Evolutionary conservation across 2,329 filamentous ascomycete genomes (phyloP), one percentile per base, ranked within the genome.

Genomic region (Epichloe sibirici): DNA sequence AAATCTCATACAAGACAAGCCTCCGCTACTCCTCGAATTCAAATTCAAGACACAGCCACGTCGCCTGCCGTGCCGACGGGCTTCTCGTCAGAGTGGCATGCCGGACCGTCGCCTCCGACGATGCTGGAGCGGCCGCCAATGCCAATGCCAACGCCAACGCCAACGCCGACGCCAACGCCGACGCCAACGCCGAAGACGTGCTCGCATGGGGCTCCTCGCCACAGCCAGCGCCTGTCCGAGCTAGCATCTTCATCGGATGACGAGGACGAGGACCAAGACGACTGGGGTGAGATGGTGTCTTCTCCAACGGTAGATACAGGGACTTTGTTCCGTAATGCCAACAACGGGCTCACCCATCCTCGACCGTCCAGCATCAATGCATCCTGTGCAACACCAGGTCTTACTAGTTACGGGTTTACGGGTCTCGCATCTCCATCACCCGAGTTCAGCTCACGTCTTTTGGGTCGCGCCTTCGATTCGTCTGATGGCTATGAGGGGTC

Each of bases 221-320:
- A 9, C 31, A 9, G 31, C 31, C 31, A 15, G 8, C 15, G 35
- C 8, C 35, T 21, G 46, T 2, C 44, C 11, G 44, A 28, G 35
- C 12, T 8, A 28, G 35, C 35, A 25, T 11, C n/a, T 35, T 35
- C 4, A n/a, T 35, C 8, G 44, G 38, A 17, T 40, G 38, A n/a
- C 13, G 21, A 23, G 8, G 34, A 23, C 5, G 68, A 73, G 0
- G 74, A 78, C 5, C 76, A 79, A 2, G 77, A 79, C 45, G 78
- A 81, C 39, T 82, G 78, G 78, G 78, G 78, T 2, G 78, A 82
- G 55, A 82, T 82, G 78, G 69, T 82, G 37, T 63, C 66, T 3
- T 68, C 65, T 4, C 63, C 67, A 2, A 57, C 62, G 2, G 51
- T n/a, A 34, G 50, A 47, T 39, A 15, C 43, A 31, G 48, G 11